Base-by-base conservation (phyloP, 2,329 filamentous ascomycete species). In the Colletotrichum siamense region DNA sequence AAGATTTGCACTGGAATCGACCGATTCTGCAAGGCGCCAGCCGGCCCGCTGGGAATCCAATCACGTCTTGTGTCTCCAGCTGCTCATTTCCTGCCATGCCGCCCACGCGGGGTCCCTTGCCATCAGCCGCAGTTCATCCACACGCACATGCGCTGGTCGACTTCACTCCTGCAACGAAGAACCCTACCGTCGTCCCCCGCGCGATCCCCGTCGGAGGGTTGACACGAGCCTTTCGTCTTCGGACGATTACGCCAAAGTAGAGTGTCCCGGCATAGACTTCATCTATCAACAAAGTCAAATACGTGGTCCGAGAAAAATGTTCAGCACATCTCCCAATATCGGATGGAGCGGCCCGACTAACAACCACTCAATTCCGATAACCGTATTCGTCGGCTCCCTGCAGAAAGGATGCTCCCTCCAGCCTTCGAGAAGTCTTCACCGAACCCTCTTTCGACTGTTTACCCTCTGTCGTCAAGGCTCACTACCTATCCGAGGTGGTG, bases 321-420 rank as follows among this genome's bases (percentile, higher is more conserved):
- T 22, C 28, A 61, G 32, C 12, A n/a, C 34, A 44, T 62, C 49
- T 59, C n/a, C 16, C 39, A 18, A 32, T 63, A 49, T n/a, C 75
- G 67, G 75, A 75, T 63, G 28, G 57, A 34, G 66, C 71, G 71
- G 71, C 52, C 61, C 71, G 66, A 24, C 70, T 62, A 32, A 15
- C 28, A 69, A 34, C 26, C 22, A n/a, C 62, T n/a, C 57, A 22
- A 34, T 57, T 24, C n/a, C 59, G 8, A 52, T 30, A 22, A n/a
- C 66, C 22, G 49, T 28, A 64, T 64, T 32, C 24, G 44, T 59
- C 44, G 63, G 26, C 59, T 69, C 44, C 69, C 15, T 69, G 70
- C 64, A 65, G 59, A 22, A 30, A 26, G 44, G 64, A 44, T 73
- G 57, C 70, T 73, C 70, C 64, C 39, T 73, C 18, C 30, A 67